Evolutionary conservation across 257 asterid genomes (phyloP).

Genomic region (Haberlea rhodopensis): DNA sequence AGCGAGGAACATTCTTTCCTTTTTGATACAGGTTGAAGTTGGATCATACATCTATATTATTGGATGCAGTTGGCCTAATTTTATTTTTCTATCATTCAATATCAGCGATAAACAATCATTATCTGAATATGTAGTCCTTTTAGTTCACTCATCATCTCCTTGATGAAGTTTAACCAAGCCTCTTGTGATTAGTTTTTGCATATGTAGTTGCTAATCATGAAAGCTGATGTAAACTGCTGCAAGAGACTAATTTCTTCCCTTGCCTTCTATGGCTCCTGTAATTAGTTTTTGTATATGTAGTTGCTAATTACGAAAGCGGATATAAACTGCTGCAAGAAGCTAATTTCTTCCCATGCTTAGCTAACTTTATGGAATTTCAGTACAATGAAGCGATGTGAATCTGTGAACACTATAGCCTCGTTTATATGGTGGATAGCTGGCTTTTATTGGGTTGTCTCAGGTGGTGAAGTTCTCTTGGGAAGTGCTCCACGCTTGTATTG

Average conservation of each 20-base stretch:
- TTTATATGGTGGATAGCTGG: constrained; percentile 95
- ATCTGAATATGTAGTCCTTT: neutral
- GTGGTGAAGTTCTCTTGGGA: constrained; percentile 65
- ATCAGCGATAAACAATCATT: neutral
- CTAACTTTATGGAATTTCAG: constrained; percentile 38
- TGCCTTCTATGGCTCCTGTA: constrained; percentile 15
- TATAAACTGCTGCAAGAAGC: constrained; percentile 9
- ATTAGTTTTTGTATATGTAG: constrained; percentile 1
- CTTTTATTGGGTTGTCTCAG: constrained; percentile 91
- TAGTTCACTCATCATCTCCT: neutral
- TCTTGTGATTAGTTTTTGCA: constrained; percentile 8
- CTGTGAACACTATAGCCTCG: constrained; percentile 82
- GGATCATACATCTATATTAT: too few relatives aligned
- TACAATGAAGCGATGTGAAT: constrained; percentile 73
- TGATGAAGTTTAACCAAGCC: neutral
- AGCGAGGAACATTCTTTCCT: neutral
- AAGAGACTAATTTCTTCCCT: neutral
- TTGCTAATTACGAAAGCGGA: constrained; percentile 8
- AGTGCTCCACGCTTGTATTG: constrained; percentile 85
- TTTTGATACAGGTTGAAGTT: neutral
- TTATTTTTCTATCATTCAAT: neutral
- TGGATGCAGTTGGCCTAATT: too few relatives aligned
- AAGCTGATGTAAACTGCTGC: constrained; percentile 3
- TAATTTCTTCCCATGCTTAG: constrained; percentile 13
- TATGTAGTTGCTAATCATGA: constrained; percentile 6